These are phyloP conservation scores for Syzygium jambos DNA, from an alignment of 345 rosid species.

Conservation along the genomic window DNA sequence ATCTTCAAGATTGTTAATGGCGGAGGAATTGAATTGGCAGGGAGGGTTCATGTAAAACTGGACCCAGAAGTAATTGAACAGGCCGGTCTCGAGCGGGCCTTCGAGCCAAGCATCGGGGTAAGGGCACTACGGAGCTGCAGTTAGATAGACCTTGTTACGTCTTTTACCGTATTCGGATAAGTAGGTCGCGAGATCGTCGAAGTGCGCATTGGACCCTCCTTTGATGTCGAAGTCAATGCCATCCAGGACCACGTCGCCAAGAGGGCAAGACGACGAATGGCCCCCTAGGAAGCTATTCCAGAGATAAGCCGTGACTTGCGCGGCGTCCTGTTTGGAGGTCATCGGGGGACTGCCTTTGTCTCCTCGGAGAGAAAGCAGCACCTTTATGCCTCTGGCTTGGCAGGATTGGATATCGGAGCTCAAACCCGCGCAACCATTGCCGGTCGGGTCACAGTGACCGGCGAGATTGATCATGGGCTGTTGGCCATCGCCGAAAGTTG, in stretches of 20 bases:
- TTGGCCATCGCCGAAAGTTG: neutral
- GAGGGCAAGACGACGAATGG: neutral
- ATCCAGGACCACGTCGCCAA: constrained; percentile 5
- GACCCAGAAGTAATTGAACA: constrained; percentile 17
- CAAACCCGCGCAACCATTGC: neutral
- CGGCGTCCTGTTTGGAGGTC: neutral
- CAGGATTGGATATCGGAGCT: neutral
- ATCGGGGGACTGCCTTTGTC: neutral
- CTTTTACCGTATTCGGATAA: neutral
- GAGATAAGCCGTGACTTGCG: neutral
- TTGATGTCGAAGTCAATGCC: constrained; percentile 16
- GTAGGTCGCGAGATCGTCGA: constrained; percentile 2
- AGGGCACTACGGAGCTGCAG: constrained; percentile 3
- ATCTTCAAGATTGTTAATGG: neutral
- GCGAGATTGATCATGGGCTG: neutral
- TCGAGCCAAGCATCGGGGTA: constrained; percentile 6
- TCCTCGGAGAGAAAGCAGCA: neutral
- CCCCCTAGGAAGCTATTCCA: constrained; percentile 4
- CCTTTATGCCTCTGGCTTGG: neutral
- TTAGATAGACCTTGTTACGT: neutral
- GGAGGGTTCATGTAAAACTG: constrained; percentile 18
- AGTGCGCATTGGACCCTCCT: constrained; percentile 1
- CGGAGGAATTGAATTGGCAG: constrained; percentile 5
- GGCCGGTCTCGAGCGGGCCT: neutral
- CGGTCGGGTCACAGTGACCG: neutral